A percentile compares a stretch with the other conserved stretches of the same genome.
Conservation (phyloP, 1,284 basidiomycete genomes). For the Cryptococcus wingfieldii region DNA sequence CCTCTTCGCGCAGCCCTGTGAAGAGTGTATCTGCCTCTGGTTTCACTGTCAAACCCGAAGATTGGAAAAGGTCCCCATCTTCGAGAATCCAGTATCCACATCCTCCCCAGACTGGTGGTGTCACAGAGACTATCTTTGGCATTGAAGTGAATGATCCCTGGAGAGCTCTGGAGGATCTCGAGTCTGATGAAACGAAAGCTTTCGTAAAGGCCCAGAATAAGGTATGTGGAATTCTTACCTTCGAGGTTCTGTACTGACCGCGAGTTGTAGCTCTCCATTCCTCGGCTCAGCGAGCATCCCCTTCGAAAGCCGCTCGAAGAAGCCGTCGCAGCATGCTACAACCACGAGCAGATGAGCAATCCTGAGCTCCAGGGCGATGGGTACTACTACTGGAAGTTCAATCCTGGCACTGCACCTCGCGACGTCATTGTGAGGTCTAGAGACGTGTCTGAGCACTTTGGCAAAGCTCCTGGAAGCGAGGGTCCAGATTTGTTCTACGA, state of each 20-base stretch:
- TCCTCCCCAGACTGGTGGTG: conserved; percentile 9
- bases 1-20: background rate
- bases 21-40: background rate
- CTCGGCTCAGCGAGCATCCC: conserved; percentile 9
- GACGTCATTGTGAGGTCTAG: conserved; percentile 18
- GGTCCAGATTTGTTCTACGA: conserved; percentile 18
- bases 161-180: conserved; percentile 12
- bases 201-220: conserved; percentile 16
- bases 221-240: background rate
- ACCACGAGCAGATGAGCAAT: conserved; percentile 11
- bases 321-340: conserved; percentile 11
- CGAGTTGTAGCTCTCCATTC: conserved; percentile 8
- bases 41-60: background rate
- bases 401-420: conserved; percentile 14
- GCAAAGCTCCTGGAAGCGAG: conserved; percentile 2
- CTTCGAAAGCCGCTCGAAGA: conserved; percentile 11
- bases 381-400: conserved; percentile 20
- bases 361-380: conserved; percentile 16
- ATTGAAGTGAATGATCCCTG: conserved; percentile 12
- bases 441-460: conserved; percentile 12
- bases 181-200: conserved; percentile 4
- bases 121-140: conserved; percentile 8
- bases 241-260: background rate
- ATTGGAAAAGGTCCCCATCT: background rate
- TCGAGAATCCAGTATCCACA: conserved; percentile 3